A percentile compares a stretch with the other conserved stretches of the same genome.
These are phyloP conservation scores for Fusarium paranaense DNA, from an alignment of 2,329 filamentous ascomycete species.

Conservation along the genomic window DNA sequence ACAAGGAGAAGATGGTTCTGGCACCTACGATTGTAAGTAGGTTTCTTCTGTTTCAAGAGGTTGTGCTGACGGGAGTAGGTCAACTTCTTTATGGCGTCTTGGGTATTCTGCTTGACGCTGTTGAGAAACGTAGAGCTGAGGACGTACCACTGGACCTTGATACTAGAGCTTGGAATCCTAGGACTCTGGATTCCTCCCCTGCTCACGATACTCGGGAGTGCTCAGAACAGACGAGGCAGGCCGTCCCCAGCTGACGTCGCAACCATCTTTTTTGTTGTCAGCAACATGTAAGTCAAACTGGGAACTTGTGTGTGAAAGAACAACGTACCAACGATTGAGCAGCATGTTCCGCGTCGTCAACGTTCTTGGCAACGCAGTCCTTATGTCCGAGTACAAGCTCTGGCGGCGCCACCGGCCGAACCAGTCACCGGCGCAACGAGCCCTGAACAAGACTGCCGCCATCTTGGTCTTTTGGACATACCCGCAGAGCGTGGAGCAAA, in stretches of 20 bases:
- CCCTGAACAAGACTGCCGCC: slow-evolving; percentile 45
- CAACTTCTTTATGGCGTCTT: slow-evolving; percentile 52
- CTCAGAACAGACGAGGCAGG: not conserved
- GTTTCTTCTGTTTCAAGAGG: fast-evolving
- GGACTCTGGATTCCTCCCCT: slow-evolving; percentile 43
- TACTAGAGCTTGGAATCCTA: slow-evolving; percentile 49
- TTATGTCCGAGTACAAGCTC: slow-evolving; percentile 53
- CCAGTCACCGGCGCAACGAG: slow-evolving; percentile 37
- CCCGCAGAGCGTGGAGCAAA: slow-evolving; percentile 54
- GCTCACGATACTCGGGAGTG: slow-evolving; percentile 39
- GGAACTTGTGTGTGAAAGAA: no score
- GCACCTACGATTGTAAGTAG: slow-evolving; percentile 50
- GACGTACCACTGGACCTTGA: slow-evolving; percentile 54
- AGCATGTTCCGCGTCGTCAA: slow-evolving; percentile 55
- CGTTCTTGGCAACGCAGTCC: slow-evolving; percentile 51
- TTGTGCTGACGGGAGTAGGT: slow-evolving; percentile 40
- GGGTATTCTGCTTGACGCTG: slow-evolving; percentile 50
- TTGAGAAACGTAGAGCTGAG: slow-evolving; percentile 49
- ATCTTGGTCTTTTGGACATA: slow-evolving; percentile 57
- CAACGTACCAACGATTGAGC: not conserved
- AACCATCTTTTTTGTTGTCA: slow-evolving; percentile 48
- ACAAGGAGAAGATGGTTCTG: slow-evolving; percentile 45
- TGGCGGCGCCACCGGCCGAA: slow-evolving; percentile 51
- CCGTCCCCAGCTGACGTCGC: slow-evolving; percentile 42
- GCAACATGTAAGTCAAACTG: slow-evolving; percentile 52